phyloP scores from a whole-genome alignment of 163 green algal genomes.

The Chlorella variabilis region DNA sequence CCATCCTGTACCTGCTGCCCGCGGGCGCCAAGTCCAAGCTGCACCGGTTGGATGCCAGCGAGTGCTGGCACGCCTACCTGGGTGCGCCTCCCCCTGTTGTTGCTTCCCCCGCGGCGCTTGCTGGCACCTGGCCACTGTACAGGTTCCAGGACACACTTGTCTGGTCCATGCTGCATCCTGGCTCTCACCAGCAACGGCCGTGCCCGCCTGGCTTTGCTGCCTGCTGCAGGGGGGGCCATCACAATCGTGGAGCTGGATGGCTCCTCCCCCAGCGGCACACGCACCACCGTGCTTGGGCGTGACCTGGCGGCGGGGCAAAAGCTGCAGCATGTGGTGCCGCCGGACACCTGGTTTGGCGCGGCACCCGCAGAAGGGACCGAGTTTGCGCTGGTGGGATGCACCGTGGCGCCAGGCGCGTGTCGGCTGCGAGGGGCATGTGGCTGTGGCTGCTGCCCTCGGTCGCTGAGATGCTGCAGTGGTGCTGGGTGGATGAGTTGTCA shows the following conservation, averaged over 20 bases:
- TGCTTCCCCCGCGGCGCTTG: too few relatives aligned
- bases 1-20: constrained; percentile 34
- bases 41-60: constrained; percentile 24
- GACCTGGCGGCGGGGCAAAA: constrained; percentile 21
- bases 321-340: constrained; percentile 37
- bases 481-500: too few relatives aligned
- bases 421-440: too few relatives aligned
- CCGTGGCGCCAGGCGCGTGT: constrained; percentile 25
- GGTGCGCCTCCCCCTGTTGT: too few relatives aligned
- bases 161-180: background rate
- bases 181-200: background rate
- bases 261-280: background rate
- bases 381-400: constrained; percentile 37
- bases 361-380: constrained; percentile 5
- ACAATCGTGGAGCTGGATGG: constrained; percentile 19
- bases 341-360: constrained; percentile 29
- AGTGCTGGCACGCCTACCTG: constrained; percentile 35
- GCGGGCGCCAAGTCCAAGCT: constrained; percentile 25
- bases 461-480: background rate
- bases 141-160: background rate
- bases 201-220: background rate
- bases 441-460: too few relatives aligned
- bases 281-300: background rate
- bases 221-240: constrained; percentile 17
- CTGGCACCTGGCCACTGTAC: too few relatives aligned